phyloP scores from a whole-genome alignment of 2,329 filamentous ascomycete species.

The Exophiala oligosperma region DNA sequence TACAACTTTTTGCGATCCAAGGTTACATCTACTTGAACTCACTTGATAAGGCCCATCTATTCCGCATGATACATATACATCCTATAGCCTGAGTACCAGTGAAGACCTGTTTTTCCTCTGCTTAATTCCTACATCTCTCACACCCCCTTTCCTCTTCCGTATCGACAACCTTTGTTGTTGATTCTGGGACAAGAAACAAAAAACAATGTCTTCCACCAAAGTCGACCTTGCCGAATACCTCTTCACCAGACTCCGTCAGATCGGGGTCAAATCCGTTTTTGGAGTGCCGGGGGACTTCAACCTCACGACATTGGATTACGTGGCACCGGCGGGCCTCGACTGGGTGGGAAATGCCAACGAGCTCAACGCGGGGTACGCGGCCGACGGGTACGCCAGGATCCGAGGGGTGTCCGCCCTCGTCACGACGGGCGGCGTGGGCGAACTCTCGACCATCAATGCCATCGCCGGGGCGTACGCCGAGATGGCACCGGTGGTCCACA shows the following conservation, averaged over 20 bases:
- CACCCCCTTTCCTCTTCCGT: neutral
- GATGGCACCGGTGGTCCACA: slow-evolving; percentile 60
- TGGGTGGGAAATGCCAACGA: slow-evolving; percentile 66
- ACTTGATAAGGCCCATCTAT: no score
- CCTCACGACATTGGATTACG: slow-evolving; percentile 55
- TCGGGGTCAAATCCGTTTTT: slow-evolving; percentile 51
- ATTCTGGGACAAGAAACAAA: neutral
- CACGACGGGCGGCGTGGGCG: slow-evolving; percentile 63
- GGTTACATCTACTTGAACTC: no score
- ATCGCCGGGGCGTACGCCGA: slow-evolving; percentile 54
- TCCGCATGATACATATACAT: no score
- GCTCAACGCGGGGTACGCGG: slow-evolving; percentile 68
- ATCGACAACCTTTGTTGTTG: neutral
- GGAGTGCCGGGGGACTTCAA: slow-evolving; percentile 52
- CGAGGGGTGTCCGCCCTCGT: slow-evolving; percentile 37
- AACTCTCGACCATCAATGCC: slow-evolving; percentile 41
- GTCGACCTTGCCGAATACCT: slow-evolving; percentile 51
- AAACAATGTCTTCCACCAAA: slow-evolving; percentile 17
- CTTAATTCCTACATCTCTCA: neutral
- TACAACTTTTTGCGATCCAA: neutral
- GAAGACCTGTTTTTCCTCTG: no score
- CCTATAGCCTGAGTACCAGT: no score
- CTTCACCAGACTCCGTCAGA: slow-evolving; percentile 49
- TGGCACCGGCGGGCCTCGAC: slow-evolving; percentile 53
- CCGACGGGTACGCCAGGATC: slow-evolving; percentile 76